Evolutionary conservation across 768 basidiomycete genomes (phyloP).

Genomic region (Lactarius quietus): DNA sequence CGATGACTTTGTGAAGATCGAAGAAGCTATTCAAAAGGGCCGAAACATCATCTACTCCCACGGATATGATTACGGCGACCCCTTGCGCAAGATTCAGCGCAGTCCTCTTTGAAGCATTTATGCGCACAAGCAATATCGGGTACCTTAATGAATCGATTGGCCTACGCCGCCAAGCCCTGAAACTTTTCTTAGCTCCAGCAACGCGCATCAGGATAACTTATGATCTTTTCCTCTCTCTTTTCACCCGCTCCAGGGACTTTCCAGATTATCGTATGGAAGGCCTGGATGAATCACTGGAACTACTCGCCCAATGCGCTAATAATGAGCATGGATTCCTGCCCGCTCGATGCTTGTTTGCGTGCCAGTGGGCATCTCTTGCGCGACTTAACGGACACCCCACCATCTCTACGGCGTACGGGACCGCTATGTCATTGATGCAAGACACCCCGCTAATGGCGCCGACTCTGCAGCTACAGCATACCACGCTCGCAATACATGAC

Average conservation of each 20-base stretch:
- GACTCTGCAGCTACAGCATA: slow-evolving; percentile 1
- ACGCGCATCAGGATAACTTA: too few relatives aligned
- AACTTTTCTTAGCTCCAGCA: background rate
- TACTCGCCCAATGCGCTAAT: background rate
- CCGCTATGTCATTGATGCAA: background rate
- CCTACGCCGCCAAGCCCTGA: background rate
- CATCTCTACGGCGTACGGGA: background rate
- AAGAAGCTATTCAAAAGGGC: background rate
- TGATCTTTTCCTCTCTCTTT: too few relatives aligned
- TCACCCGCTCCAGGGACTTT: too few relatives aligned
- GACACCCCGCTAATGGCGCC: background rate
- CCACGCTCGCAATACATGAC: background rate
- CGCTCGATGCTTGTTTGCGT: background rate
- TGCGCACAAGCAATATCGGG: background rate
- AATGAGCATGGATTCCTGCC: background rate
- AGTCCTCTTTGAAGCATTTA: background rate
- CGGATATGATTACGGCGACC: too few relatives aligned
- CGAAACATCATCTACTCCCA: background rate
- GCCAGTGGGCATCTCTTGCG: background rate
- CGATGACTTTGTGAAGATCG: background rate
- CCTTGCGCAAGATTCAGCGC: fast-evolving
- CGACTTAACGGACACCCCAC: background rate
- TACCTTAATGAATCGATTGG: background rate
- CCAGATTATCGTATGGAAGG: background rate
- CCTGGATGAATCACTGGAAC: background rate